Evolutionary conservation across 2,329 filamentous ascomycete genomes (phyloP), one percentile per base, ranked within the genome.

Genomic region (Aquanectria penicillioides): DNA sequence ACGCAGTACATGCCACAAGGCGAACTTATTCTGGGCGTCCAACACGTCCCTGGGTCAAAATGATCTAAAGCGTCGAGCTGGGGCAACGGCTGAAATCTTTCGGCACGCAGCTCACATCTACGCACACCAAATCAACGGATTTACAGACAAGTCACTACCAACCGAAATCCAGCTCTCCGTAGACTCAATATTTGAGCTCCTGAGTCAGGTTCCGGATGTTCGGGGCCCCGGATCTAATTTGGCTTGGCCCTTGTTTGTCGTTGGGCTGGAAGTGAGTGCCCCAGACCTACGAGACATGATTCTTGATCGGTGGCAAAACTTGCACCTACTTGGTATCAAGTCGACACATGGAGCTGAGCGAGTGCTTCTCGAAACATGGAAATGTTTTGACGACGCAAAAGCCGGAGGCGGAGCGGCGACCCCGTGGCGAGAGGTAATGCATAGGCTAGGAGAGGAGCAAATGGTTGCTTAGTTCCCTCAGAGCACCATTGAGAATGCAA

Each of bases 101-200:
- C 43, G 43, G 5, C 43, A 47, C n/a, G 43, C 43, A 4, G 26
- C 43, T 22, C 43, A 47, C 13, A 34, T 47, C 11, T 47, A 47
- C 26, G 29, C 28, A 9, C 43, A 47, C 12, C 17, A 28, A 5
- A 47, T 47, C 10, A 20, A 13, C 18, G 18, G 28, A 3, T 20
- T 28, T 22, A 11, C 18, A 34, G 18, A 7, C 4, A 2, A 47
- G 23, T 4, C 28, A 13, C 22, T 47, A 4, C 29, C 43, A 5
- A 5, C 18, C 8, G 43, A 47, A 18, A 20, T 34, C 4, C 28
- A 47, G 18, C 12, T 12, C 13, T 47, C 43, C 6, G 43, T 34
- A 3, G 43, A 47, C 20, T 18, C 28, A 5, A 34, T 47, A 3
- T 7, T 47, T 3, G 43, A 47, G 15, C 29, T 47, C 4, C 15